These are phyloP conservation scores for Fusarium multiceps DNA, from an alignment of 2,329 filamentous ascomycete species.

Conservation along the genomic window DNA sequence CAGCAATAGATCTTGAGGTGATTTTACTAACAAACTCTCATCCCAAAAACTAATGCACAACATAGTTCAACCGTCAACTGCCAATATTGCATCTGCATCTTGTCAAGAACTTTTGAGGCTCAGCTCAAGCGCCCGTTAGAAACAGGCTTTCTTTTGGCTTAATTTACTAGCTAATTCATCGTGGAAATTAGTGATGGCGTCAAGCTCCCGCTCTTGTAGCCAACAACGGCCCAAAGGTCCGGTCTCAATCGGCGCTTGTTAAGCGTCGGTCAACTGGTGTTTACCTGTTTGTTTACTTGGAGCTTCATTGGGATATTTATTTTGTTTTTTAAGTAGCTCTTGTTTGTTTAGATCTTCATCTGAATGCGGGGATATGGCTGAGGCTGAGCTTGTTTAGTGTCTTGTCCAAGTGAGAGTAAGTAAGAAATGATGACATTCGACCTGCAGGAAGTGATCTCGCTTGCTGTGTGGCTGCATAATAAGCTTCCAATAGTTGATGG, in stretches of 20 bases:
- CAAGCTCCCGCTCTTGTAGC: constrained; percentile 5
- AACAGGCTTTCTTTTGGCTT: not conserved
- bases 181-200: constrained; percentile 21
- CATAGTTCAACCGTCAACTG: not conserved
- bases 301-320: constrained; percentile 8
- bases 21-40: not conserved
- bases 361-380: constrained; percentile 12
- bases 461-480: constrained; percentile 28
- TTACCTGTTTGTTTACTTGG: constrained; percentile 18
- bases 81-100: not conserved
- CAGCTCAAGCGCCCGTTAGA: not conserved
- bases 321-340: constrained; percentile 5
- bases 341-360: constrained; percentile 25
- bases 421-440: constrained; percentile 6
- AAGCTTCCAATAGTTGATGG: constrained; percentile 29
- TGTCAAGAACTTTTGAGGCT: constrained; percentile 1
- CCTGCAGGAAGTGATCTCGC: constrained; percentile 34
- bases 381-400: constrained; percentile 1
- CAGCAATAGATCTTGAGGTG: not conserved
- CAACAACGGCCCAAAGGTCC: not conserved
- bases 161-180: not conserved
- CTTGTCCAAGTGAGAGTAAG: not conserved
- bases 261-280: not conserved
- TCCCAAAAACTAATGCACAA: not conserved
- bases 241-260: not conserved